Evolutionary conservation across 2,329 filamentous ascomycete genomes (phyloP).

Genomic region (Nigrospora osmanthi): DNA sequence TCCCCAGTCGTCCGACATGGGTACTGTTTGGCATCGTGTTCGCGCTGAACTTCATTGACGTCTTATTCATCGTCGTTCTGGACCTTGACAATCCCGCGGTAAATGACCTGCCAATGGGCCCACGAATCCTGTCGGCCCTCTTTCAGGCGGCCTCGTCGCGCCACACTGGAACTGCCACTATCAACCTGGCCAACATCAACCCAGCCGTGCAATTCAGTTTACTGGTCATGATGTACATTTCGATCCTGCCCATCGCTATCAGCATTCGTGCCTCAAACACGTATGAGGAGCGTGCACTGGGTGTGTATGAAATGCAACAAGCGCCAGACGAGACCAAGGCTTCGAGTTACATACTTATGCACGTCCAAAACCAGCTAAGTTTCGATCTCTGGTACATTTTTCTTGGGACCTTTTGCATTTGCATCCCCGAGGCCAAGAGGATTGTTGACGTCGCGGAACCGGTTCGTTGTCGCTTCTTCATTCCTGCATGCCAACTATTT

Average conservation of each 20-base stretch:
- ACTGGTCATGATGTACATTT: slow-evolving; percentile 53
- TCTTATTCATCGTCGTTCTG: slow-evolving; percentile 43
- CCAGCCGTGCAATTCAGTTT: slow-evolving; percentile 50
- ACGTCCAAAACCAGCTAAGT: slow-evolving; percentile 41
- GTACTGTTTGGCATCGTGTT: slow-evolving; percentile 42
- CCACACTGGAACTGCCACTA: slow-evolving; percentile 41
- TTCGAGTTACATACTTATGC: slow-evolving; percentile 28
- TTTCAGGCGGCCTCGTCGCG: slow-evolving; percentile 47
- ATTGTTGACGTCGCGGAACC: slow-evolving; percentile 32
- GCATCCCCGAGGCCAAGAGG: slow-evolving; percentile 10
- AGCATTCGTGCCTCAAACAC: slow-evolving; percentile 49
- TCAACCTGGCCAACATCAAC: slow-evolving; percentile 38
- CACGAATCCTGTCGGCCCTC: slow-evolving; percentile 45
- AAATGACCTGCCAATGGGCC: slow-evolving; percentile 30
- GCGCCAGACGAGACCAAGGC: slow-evolving; percentile 2
- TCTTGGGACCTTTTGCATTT: slow-evolving; percentile 27
- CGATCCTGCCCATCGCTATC: slow-evolving; percentile 40
- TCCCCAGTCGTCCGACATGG: slow-evolving; percentile 53
- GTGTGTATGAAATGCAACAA: slow-evolving; percentile 28
- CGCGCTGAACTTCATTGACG: slow-evolving; percentile 44
- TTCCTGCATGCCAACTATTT: not conserved
- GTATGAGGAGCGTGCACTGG: slow-evolving; percentile 51
- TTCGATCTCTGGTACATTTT: slow-evolving; percentile 35
- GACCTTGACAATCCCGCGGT: slow-evolving; percentile 45
- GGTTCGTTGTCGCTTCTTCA: slow-evolving; percentile 24